phyloP scores from a whole-genome alignment of 202 grass and related monocot genomes.

The Elaeis oleifera region DNA sequence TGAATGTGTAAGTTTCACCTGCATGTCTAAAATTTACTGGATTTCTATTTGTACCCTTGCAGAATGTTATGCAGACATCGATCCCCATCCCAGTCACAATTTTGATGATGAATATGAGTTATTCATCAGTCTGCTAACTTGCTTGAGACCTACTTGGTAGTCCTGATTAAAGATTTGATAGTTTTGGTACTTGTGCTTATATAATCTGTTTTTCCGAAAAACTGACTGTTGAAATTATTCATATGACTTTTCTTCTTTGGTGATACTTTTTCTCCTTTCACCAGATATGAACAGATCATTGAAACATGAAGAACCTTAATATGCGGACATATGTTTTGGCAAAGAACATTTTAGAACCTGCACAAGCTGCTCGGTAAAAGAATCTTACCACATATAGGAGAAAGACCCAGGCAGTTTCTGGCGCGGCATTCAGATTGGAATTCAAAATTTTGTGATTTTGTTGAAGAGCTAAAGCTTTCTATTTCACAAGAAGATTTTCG shows the following conservation, averaged over 20 bases:
- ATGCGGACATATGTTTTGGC: constrained; percentile 70
- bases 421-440: no score
- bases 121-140: no score
- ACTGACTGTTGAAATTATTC: neutral
- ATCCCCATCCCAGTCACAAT: neutral
- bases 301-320: constrained; percentile 87
- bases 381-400: no score
- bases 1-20: constrained; percentile 66
- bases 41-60: neutral
- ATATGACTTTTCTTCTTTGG: constrained; percentile 10
- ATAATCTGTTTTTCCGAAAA: neutral
- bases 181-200: neutral
- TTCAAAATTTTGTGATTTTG: no score
- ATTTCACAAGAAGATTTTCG: no score
- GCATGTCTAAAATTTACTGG: neutral
- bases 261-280: constrained; percentile 12
- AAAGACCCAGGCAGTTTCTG: no score
- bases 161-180: no score
- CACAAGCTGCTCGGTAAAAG: constrained; percentile 53
- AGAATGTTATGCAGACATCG: neutral
- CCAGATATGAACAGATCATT: constrained; percentile 76
- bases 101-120: no score
- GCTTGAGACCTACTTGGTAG: no score
- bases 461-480: no score
- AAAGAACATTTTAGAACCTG: constrained; percentile 85